Base-by-base conservation (phyloP, 805 yeast genomes). In the Teunomyces barrocoloradensis region DNA sequence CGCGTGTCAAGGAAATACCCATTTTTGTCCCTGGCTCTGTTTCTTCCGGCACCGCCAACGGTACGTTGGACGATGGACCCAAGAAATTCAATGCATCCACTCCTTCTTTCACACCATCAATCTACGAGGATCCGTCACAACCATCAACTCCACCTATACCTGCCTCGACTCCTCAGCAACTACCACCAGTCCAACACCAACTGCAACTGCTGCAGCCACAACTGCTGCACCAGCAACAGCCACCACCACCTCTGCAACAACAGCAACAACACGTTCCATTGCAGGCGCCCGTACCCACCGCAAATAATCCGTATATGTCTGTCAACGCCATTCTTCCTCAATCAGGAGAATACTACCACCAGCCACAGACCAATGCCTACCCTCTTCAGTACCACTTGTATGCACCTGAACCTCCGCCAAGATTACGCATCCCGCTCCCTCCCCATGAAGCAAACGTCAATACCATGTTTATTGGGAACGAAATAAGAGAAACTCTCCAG, bases 351-450 rank as follows among this genome's bases (percentile, higher is more conserved):
- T 52, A 58, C 47, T 59, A 45, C 44, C 55, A 48, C 43, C 60
- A 52, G 44, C 58, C 44, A 29, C 51, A 40, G 45, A 48, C 55
- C 47, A 53, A 54, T 42, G 46, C 56, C 11, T 81, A 69, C 53
- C 86, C 87, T 0, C 68, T 88, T 38, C 89, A 89, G 58, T 87
- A 88, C 62, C 96, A 91, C 66, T 68, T 89, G 34, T 91, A 92
- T 66, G 94, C 97, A 0, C 97, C 97, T 2, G 78, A 81, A 27
- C 92, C 97, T 7, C 89, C 91, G 2, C 91, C 90, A 6, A 83
- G 85, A 59, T 64, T 84, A 42, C 74, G 76, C 35, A 65, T 79
- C 7, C 82, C 84, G 11, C 69, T 87, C 51, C 76, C 78, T 42
- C 81, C 88, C 1, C 82, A 90, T 61, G 91, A 90, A 66, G 78